These are phyloP conservation scores for Penicillium olsonii DNA, from an alignment of 2,329 filamentous ascomycete genomes.

Conservation along the genomic window DNA sequence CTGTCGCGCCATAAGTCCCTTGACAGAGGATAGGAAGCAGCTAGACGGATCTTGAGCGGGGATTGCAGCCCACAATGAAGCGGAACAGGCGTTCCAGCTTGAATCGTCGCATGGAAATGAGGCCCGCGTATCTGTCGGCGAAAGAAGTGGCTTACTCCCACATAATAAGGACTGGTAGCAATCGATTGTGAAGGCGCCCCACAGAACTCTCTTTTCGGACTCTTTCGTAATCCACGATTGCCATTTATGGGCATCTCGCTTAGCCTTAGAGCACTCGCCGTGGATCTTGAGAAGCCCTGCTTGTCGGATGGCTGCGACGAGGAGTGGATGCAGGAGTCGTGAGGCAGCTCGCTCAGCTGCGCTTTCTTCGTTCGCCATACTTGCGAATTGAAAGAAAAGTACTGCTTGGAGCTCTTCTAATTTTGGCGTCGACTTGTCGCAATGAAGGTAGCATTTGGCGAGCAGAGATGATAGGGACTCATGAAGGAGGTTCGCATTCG, in stretches of 20 bases:
- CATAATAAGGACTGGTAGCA: background rate
- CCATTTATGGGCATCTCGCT: background rate
- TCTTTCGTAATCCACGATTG: background rate
- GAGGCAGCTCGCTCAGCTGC: conserved; percentile 3
- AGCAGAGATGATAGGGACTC: background rate
- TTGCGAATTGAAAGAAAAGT: conserved; percentile 2
- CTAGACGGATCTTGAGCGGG: conserved; percentile 2
- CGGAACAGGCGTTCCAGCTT: conserved; percentile 1
- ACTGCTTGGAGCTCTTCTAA: background rate
- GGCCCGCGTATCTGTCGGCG: conserved; percentile 2
- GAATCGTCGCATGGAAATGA: conserved; percentile 1
- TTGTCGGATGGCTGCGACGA: background rate
- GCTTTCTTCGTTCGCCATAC: conserved; percentile 1
- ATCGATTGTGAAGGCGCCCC: conserved; percentile 1
- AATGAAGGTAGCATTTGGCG: conserved; percentile 1
- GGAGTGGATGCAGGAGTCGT: conserved; percentile 4
- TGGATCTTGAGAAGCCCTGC: conserved; percentile 4
- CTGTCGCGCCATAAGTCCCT: background rate
- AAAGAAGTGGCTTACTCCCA: conserved; percentile 1
- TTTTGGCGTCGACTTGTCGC: background rate
- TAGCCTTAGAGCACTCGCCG: background rate
- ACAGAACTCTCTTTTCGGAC: conserved; percentile 2
- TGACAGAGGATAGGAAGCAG: conserved; percentile 2
- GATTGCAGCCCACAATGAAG: background rate
- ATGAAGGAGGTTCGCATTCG: background rate